phyloP scores from a whole-genome alignment of 805 yeast genomes.

The Sugiyamaella floridensis region DNA sequence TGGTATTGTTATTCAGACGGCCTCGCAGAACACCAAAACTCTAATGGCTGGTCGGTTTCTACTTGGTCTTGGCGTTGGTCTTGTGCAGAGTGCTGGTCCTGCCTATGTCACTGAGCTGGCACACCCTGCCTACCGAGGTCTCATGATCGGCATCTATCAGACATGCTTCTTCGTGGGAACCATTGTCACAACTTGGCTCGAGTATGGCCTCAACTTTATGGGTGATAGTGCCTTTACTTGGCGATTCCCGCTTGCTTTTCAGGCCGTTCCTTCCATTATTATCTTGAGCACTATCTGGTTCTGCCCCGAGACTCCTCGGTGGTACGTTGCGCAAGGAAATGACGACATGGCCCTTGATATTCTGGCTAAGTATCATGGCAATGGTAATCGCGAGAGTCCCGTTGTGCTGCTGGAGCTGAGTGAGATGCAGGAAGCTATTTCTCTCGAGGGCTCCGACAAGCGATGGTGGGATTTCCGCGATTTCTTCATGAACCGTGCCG shows the following conservation, averaged over 20 bases:
- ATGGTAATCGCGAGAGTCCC: slow-evolving; percentile 6
- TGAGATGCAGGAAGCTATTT: slow-evolving; percentile 3
- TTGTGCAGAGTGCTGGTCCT: slow-evolving; percentile 15
- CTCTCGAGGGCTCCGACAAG: slow-evolving; percentile 5
- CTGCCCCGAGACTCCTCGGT: slow-evolving; percentile 17
- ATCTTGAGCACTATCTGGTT: slow-evolving; percentile 3
- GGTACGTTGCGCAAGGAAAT: slow-evolving; percentile 10
- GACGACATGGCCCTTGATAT: slow-evolving; percentile 9
- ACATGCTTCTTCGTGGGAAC: slow-evolving; percentile 11
- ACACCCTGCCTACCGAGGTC: slow-evolving; percentile 17
- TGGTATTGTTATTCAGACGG: slow-evolving; percentile 6
- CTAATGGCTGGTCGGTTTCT: slow-evolving; percentile 18
- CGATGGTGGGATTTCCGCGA: slow-evolving; percentile 13
- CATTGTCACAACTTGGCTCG: slow-evolving; percentile 11
- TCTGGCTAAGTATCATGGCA: slow-evolving; percentile 8
- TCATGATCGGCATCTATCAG: slow-evolving; percentile 10
- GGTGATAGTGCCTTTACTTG: slow-evolving; percentile 8
- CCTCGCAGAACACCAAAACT: slow-evolving; percentile 1
- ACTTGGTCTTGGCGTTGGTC: slow-evolving; percentile 16
- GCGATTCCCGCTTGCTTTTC: slow-evolving; percentile 15
- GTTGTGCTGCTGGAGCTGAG: slow-evolving; percentile 6
- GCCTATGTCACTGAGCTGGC: slow-evolving; percentile 16
- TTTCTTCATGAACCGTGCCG: slow-evolving; percentile 8
- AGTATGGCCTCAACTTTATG: slow-evolving; percentile 7
- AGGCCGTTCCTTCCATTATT: slow-evolving; percentile 8